These are phyloP conservation scores for Aspergillus eucalypticola DNA, from an alignment of 2,329 filamentous ascomycete genomes.

Conservation along the genomic window DNA sequence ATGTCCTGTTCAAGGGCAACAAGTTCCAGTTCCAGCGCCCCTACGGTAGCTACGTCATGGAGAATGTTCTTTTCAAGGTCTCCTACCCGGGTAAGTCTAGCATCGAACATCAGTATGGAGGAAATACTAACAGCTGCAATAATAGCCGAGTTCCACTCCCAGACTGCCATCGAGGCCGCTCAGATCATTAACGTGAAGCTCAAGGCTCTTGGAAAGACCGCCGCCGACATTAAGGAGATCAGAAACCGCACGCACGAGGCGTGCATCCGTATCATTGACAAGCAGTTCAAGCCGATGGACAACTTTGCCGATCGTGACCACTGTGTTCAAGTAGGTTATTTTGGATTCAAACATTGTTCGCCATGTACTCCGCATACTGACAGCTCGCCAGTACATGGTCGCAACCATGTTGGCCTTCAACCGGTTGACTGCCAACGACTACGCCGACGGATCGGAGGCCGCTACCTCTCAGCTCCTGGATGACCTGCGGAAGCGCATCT, in stretches of 20 bases:
- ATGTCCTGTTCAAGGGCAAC: conserved; percentile 94
- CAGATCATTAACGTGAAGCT: conserved; percentile 84
- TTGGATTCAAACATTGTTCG: not conserved
- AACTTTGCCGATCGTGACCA: conserved; percentile 99
- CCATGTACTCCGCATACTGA: conserved; percentile 21
- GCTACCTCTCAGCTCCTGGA: conserved; percentile 88
- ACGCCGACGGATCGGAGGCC: conserved; percentile 88
- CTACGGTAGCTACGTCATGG: conserved; percentile 99
- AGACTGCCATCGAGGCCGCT: conserved; percentile 94
- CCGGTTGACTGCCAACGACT: conserved; percentile 89
- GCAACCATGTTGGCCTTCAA: conserved; percentile 94
- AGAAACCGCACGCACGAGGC: conserved; percentile 97
- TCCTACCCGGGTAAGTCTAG: conserved; percentile 78
- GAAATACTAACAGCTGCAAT: conserved; percentile 8
- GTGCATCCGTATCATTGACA: conserved; percentile 98
- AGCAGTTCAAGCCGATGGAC: conserved; percentile 99
- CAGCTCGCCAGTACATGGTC: conserved; percentile 74
- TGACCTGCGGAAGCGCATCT: conserved; percentile 87
- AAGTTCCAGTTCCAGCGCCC: conserved; percentile 94
- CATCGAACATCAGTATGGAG: not conserved
- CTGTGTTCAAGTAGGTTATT: conserved; percentile 73
- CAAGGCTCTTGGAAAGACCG: conserved; percentile 80
- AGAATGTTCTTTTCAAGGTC: conserved; percentile 99
- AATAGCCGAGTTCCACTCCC: conserved; percentile 91
- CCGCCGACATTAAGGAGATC: conserved; percentile 88